Conservation (phyloP, 2,329 filamentous ascomycete species). For the Bipolaris zeicola region DNA sequence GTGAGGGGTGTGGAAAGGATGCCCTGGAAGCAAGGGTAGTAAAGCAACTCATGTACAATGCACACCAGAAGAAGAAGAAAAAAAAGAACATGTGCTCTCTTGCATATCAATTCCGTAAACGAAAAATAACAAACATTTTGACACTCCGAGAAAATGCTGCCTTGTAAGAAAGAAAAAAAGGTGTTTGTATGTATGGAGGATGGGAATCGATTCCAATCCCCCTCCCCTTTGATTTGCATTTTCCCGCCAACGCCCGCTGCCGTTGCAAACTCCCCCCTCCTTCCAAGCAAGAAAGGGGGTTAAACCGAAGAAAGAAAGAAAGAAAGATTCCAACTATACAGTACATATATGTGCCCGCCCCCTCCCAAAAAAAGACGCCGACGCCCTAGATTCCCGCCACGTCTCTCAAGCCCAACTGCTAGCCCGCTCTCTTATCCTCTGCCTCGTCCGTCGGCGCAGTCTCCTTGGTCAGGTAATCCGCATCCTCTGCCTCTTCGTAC, state of each 20-base stretch:
- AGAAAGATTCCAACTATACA: no score
- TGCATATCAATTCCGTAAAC: not conserved
- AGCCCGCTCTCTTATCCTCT: slow-evolving; percentile 40
- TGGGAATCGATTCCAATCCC: not conserved
- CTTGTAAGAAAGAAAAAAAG: no score
- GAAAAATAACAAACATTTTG: no score
- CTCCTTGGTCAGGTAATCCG: slow-evolving; percentile 83
- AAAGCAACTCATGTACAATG: no score
- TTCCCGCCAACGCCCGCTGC: not conserved
- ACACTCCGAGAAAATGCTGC: not conserved
- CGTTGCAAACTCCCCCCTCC: not conserved
- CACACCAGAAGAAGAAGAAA: no score
- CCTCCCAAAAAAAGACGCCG: slow-evolving; percentile 1
- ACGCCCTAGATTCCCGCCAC: not conserved
- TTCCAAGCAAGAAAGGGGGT: no score
- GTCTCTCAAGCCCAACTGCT: slow-evolving; percentile 2
- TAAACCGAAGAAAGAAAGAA: no score
- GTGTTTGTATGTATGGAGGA: not conserved
- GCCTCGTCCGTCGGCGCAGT: slow-evolving; percentile 51
- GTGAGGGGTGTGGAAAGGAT: slow-evolving; percentile 45
- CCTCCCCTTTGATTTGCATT: not conserved
- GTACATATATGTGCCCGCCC: no score
- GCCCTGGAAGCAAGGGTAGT: slow-evolving; percentile 18
- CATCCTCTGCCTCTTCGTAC: slow-evolving; percentile 92
- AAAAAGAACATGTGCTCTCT: no score